Base-by-base conservation (phyloP, 257 asterid genomes). In the Solanum arcanum region DNA sequence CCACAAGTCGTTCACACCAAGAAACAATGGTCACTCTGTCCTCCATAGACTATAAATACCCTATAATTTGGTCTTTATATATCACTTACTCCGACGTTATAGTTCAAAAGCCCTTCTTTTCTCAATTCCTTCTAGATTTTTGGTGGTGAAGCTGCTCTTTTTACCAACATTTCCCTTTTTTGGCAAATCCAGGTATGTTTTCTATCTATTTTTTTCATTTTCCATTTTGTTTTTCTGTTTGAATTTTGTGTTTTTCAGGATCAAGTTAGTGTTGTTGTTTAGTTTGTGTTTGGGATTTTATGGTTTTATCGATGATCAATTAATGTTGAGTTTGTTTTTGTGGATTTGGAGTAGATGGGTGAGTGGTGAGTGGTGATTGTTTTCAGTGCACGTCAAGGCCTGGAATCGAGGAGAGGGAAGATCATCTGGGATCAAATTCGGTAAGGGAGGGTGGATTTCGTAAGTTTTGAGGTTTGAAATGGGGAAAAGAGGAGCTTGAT, bases 321-420 rank as follows among this genome's bases (percentile, higher is more conserved):
- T 64, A 12, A 70, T n/a, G n/a, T 64, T 74, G 42, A 14, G 41
- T 64, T 56, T 86, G 35, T 83, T 44, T 88, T 27, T 20, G 18
- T 73, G 27, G 39, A 16, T 70, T 16, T 41, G 15, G 83, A 21
- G 3, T 41, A n/a, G 39, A 62, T 25, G 39, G 62, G 83, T 49
- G 41, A 56, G 12, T 14, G 84, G 60, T 31, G 68, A 60, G 44
- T 83, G 46, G 83, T 85, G 78, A 41, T 49, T 52, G 44, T 86
- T 70, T 12, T 56, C 42, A 82, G 86, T 85, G 56, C 88, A 73
- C 84, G 85, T 78, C 83, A 91, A 93, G 98, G 88, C 89, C 49
- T 87, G 85, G 91, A 86, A 89, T 88, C 87, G 16, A 59, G 93
- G 87, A 86, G 93, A 85, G 74, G 77, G 87, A 81, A 72, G 31